Evolutionary conservation across 768 basidiomycete species (phyloP), one percentile per base, ranked within the genome.

Genomic region (Clavulina sp.): DNA sequence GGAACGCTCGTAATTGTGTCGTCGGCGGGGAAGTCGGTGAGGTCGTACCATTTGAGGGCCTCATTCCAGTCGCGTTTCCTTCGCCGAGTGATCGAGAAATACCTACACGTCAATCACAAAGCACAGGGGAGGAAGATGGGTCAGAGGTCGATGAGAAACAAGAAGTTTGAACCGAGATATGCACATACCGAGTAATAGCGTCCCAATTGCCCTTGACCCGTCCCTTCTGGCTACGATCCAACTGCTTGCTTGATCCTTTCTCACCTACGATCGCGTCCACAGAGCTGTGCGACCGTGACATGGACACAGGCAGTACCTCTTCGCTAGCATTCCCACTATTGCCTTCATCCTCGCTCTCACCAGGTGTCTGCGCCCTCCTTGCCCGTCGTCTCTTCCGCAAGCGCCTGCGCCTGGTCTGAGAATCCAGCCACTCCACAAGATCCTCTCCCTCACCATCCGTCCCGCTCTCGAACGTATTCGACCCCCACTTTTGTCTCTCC

Each of bases 21-120:
- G 26, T 79, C 78, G 13, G 73, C 72, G 0, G 83, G 83, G 60
- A 84, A 89, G 62, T 87, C 85, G 18, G 84, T 80, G 55, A 82
- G 72, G 57, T 88, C 85, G 57, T 86, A 87, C 51, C 85, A 64
- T 44, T 84, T 70, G 43, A 89, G 65, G 3, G 80, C 85, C 66
- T 89, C 86, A 58, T 86, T 86, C 86, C 87, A 89, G 59, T 89
- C 87, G 57, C 84, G 73, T 65, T 89, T 89, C 57, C 85, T 69
- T 59, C 86, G 67, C 55, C 85, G 68, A 53, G 73, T 74, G 52
- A 89, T 69, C 19, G 85, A 88, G 61, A 89, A 89, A 60, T 88
- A 89, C 57, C 77, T 72, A 34, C 76, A 68, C 28, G 72, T 70
- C 54, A 80, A 78, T 55, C 34, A 38, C 9, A 38, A 38, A 9